Evolutionary conservation across 2,329 filamentous ascomycete genomes (phyloP).

Genomic region (Aspergillus clavatus): DNA sequence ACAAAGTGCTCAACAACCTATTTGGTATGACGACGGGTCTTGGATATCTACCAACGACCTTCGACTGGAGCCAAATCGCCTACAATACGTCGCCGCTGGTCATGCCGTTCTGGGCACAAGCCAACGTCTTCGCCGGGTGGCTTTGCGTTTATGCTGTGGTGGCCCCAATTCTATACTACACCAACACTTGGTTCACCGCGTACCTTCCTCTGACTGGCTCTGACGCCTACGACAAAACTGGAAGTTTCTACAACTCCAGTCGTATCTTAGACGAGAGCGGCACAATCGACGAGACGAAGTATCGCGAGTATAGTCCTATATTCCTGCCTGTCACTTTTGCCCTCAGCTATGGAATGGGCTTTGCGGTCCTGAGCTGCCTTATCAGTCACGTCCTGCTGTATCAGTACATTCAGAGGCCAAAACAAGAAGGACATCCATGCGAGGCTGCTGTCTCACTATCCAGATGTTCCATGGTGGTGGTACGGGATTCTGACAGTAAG

Average conservation of each 20-base stretch:
- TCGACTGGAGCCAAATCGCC: conserved; percentile 46
- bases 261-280: conserved; percentile 51
- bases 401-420: conserved; percentile 11
- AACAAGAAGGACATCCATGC: conserved; percentile 37
- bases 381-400: conserved; percentile 19
- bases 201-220: conserved; percentile 27
- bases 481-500: conserved; percentile 29
- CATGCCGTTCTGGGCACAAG: conserved; percentile 34
- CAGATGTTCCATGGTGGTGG: conserved; percentile 38
- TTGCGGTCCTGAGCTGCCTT: conserved; percentile 56
- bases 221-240: conserved; percentile 39
- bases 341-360: conserved; percentile 52
- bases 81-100: conserved; percentile 22
- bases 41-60: conserved; percentile 49
- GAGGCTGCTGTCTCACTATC: conserved; percentile 34
- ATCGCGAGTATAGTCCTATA: conserved; percentile 57
- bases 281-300: conserved; percentile 52
- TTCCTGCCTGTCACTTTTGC: conserved; percentile 55
- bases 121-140: conserved; percentile 38
- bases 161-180: conserved; percentile 30
- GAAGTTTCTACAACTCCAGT: conserved; percentile 52
- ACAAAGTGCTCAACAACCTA: conserved; percentile 38
- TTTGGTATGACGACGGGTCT: conserved; percentile 34
- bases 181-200: conserved; percentile 26
- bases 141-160: conserved; percentile 34